Evolutionary conservation across 2,329 filamentous ascomycete species (phyloP).

Genomic region (Zopfia rhizophila): DNA sequence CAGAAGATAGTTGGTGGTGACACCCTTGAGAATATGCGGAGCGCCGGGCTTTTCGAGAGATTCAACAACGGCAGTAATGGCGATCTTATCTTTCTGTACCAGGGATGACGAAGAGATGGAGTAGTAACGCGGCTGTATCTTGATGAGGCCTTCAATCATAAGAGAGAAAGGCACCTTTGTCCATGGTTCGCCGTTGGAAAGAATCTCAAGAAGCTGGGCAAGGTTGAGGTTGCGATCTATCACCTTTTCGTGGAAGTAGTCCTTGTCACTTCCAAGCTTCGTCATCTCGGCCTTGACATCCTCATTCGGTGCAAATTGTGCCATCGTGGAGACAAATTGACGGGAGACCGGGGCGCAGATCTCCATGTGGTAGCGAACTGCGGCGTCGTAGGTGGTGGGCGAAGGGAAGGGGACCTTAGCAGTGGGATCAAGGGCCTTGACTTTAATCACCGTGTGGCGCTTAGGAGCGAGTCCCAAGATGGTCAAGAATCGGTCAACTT

Average conservation of each 20-base stretch:
- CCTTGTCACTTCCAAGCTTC: constrained; percentile 90
- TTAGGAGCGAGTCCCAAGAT: constrained; percentile 81
- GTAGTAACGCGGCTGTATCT: constrained; percentile 98
- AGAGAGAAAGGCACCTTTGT: constrained; percentile 89
- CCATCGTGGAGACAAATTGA: constrained; percentile 88
- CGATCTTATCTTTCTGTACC: constrained; percentile 93
- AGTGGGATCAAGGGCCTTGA: constrained; percentile 93
- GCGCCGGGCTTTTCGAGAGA: constrained; percentile 80
- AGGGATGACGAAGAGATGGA: constrained; percentile 97
- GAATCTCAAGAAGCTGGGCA: constrained; percentile 79
- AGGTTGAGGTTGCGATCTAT: constrained; percentile 87
- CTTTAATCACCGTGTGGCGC: constrained; percentile 81
- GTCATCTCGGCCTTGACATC: constrained; percentile 86
- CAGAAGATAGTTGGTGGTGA: constrained; percentile 95
- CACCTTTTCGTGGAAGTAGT: constrained; percentile 91
- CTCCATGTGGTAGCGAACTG: constrained; percentile 94
- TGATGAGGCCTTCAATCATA: constrained; percentile 91
- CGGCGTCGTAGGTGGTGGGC: constrained; percentile 94
- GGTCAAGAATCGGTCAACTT: constrained; percentile 89
- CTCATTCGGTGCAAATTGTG: constrained; percentile 89
- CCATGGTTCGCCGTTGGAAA: constrained; percentile 81
- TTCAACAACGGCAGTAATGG: constrained; percentile 95
- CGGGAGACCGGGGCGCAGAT: constrained; percentile 95
- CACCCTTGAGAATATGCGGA: constrained; percentile 84
- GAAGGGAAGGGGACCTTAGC: constrained; percentile 98